Evolutionary conservation across 495 filamentous ascomycete genomes (phyloP).

Genomic region (Darksidea phi): DNA sequence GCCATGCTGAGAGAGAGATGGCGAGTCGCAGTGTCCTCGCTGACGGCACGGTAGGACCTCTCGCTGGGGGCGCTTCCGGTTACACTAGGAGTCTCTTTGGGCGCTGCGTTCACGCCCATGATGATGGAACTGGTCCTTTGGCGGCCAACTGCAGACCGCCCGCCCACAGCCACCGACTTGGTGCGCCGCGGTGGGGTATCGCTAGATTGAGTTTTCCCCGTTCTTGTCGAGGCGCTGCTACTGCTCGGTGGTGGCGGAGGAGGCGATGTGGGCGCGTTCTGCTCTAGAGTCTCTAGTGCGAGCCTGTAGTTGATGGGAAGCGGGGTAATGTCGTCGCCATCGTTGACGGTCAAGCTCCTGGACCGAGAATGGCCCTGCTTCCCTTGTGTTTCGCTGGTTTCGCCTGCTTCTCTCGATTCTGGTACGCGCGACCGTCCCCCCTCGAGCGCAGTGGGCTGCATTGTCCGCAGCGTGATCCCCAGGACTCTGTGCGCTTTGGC

Average conservation of each 20-base stretch:
- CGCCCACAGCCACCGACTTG: slow-evolving; percentile 32
- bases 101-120: slow-evolving; percentile 22
- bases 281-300: slow-evolving; percentile 34
- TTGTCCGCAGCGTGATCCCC: slow-evolving; percentile 31
- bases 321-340: slow-evolving; percentile 36
- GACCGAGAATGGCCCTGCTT: slow-evolving; percentile 13
- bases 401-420: slow-evolving; percentile 14
- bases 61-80: slow-evolving; percentile 13
- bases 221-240: slow-evolving; percentile 27
- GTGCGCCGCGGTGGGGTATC: slow-evolving; percentile 16
- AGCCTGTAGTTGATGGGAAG: slow-evolving; percentile 39
- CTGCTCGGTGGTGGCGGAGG: slow-evolving; percentile 18
- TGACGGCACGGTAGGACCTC: slow-evolving; percentile 22
- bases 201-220: slow-evolving; percentile 20
- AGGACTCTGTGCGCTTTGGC: slow-evolving; percentile 43
- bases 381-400: slow-evolving; percentile 14
- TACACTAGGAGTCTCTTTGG: slow-evolving; percentile 14
- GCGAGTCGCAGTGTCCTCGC: slow-evolving; percentile 29
- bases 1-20: slow-evolving; percentile 25
- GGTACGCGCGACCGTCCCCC: slow-evolving; percentile 22
- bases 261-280: not conserved
- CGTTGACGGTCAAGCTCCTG: slow-evolving; percentile 32
- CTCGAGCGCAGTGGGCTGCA: slow-evolving; percentile 22
- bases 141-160: slow-evolving; percentile 30
- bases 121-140: slow-evolving; percentile 26